Base-by-base conservation (phyloP, 1,284 basidiomycete genomes). In the Heimioporus retisporus region DNA sequence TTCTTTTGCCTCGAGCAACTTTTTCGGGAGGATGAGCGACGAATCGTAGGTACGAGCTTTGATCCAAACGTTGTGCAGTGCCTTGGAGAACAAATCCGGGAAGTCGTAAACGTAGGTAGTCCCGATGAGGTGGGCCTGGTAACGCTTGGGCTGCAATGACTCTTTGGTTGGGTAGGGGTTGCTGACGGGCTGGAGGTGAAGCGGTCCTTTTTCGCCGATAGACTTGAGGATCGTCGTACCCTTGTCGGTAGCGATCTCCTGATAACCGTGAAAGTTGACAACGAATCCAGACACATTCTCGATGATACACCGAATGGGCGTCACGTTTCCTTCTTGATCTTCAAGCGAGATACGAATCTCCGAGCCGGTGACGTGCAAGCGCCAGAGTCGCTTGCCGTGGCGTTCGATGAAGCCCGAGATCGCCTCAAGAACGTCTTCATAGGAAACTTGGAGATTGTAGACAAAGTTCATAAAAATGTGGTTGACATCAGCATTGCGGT, bases 41-140 rank as follows among this genome's bases (percentile, higher is more conserved):
- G 95, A 83, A 76, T 93, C 89, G 65, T 81, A 83, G 40, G 83
- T 80, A 46, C 92, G 88, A 48, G 92, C 90, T 74, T 91, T 91
- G 72, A 88, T 84, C 97, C 97, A 99, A 69, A 95, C 88, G 76
- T 97, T 96, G 77, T 96, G 94, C 68, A 99, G 85, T 11, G 97
- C 96, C 84, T 99, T 99, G 60, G 96, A 93, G 86, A 99, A 98
- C 66, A 99, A 90, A 77, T 98, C 97, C 59, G 98, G 96, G 91
- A 99, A 99, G 84, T 99, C 98, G 83, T 99, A 97, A 54, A 94
- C 97, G 78, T 99, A 99, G 59, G 97, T 99, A 43, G 98, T 99
- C 68, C 98, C 97, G 71, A 98, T 93, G 65, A 98, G 90, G 81
- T 99, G 98, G n/a, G 98, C 98, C 78, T 99, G 97, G 85, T 98